Evolutionary conservation across 2,329 filamentous ascomycete genomes (phyloP), one percentile per base, ranked within the genome.

Genomic region (Cryphonectria parasitica): DNA sequence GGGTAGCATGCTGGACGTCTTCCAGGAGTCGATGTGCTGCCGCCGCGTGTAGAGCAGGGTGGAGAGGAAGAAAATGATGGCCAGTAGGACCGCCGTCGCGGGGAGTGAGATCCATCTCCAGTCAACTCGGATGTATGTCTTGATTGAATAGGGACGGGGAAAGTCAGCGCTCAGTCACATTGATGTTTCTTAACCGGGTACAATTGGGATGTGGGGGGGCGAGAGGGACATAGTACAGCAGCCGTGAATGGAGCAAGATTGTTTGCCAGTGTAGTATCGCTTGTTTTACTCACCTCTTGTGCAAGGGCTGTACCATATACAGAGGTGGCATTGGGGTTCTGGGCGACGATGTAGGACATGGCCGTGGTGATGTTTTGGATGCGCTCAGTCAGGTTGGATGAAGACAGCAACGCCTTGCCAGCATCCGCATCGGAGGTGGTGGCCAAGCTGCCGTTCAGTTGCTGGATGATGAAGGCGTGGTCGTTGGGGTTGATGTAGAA

Each of bases 111-210:
- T 56, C 58, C 58, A 62, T 22, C 10, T 31, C 58, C 58, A 62
- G 31, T 36, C 36, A 22, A 62, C 58, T 62, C 34, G 17, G 58
- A 62, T 62, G 17, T 39, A 62, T n/a, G 58, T 62, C 58, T 62
- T 36, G 11, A 56, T 56, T 5, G 11, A 11, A 54, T 2, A n/a
- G 7, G 10, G 4, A 25, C 1, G 25, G 13, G 22, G 3, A 54
- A 4, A 28, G 52, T 56, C 15, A 56, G 52, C 52, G 11, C 3
- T 31, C 13, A 2, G 11, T 13, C n/a, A 17, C 0, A 2, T 2
- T 54, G 13, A 8, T 54, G 7, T 54, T 54, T 7, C 22, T 22
- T 22, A 13, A 39, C 17, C 34, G 34, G 36, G 5, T n/a, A n/a
- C n/a, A 11, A 8, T 39, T 4, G 36, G 36, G 36, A 11, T 3